A percentile compares a stretch with the other conserved stretches of the same genome.
phyloP scores from a whole-genome alignment of 2,329 filamentous ascomycete genomes.

The Penicillium sp. region DNA sequence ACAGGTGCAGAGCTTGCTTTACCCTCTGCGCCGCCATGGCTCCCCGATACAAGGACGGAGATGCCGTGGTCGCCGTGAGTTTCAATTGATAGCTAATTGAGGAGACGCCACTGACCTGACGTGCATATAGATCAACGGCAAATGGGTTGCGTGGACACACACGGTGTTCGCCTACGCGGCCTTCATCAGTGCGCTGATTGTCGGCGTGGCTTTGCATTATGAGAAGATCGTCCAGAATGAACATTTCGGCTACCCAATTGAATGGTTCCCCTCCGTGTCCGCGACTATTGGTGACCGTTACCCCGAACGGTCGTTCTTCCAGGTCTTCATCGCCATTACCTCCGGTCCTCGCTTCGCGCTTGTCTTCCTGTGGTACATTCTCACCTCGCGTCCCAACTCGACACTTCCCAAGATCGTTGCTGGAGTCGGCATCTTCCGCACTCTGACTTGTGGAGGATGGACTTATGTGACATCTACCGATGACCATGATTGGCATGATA shows the following conservation, averaged over 20 bases:
- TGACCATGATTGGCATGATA: constrained; percentile 97
- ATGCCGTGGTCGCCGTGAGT: constrained; percentile 62
- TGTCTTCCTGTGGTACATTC: constrained; percentile 86
- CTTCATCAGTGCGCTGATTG: constrained; percentile 81
- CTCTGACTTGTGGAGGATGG: constrained; percentile 94
- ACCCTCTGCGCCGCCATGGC: constrained; percentile 52
- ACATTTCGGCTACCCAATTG: constrained; percentile 88
- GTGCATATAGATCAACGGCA: constrained; percentile 68
- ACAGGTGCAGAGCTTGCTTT: constrained; percentile 19
- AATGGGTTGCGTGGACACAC: constrained; percentile 88
- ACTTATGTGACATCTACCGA: constrained; percentile 98
- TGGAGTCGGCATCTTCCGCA: constrained; percentile 79
- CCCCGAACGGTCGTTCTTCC: constrained; percentile 94
- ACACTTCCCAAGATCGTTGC: constrained; percentile 80
- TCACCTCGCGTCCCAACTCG: constrained; percentile 75
- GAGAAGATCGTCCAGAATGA: constrained; percentile 98
- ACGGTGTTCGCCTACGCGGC: constrained; percentile 79
- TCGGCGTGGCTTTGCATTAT: constrained; percentile 83
- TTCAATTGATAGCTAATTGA: constrained; percentile 6
- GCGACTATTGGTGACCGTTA: constrained; percentile 97
- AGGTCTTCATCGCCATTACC: constrained; percentile 95
- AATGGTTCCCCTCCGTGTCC: constrained; percentile 97
- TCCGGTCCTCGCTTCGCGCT: constrained; percentile 91
- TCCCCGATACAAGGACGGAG: constrained; percentile 63
- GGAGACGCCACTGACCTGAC: constrained; percentile 30